phyloP scores from a whole-genome alignment of 164 flowering plant species.

The Santalum album region DNA sequence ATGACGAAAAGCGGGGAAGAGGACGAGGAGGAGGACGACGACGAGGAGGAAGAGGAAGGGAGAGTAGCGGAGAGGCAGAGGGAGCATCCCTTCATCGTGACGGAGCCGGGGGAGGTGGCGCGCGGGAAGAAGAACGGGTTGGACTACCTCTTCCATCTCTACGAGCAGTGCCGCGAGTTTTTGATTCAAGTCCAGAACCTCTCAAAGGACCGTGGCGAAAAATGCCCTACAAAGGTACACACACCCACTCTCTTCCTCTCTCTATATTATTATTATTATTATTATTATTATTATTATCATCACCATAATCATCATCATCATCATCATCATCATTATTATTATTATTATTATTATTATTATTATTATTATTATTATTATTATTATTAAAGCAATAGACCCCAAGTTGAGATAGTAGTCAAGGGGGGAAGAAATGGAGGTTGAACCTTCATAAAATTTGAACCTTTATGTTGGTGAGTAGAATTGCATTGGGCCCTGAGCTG shows the following conservation, averaged over 20 bases:
- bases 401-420: too few relatives aligned
- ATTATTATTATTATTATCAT: too few relatives aligned
- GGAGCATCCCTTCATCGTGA: conserved; percentile 93
- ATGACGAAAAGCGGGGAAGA: not conserved
- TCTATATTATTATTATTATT: too few relatives aligned
- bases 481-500: too few relatives aligned
- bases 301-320: not conserved
- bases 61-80: conserved; percentile 53
- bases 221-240: conserved; percentile 93
- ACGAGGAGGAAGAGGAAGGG: conserved; percentile 17
- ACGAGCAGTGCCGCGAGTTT: conserved; percentile 87
- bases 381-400: too few relatives aligned
- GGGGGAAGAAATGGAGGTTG: too few relatives aligned
- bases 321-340: not conserved
- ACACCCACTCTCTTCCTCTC: not conserved
- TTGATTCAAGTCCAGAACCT: conserved; percentile 80
- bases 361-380: too few relatives aligned
- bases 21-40: conserved; percentile 13
- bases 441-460: too few relatives aligned
- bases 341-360: not conserved
- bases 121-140: conserved; percentile 97
- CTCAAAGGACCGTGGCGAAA: conserved; percentile 87
- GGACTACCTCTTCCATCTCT: conserved; percentile 91
- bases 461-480: too few relatives aligned
- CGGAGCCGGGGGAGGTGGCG: conserved; percentile 98